These are phyloP conservation scores for Tricholoma matsutake DNA, from an alignment of 768 basidiomycete genomes.

Conservation along the genomic window DNA sequence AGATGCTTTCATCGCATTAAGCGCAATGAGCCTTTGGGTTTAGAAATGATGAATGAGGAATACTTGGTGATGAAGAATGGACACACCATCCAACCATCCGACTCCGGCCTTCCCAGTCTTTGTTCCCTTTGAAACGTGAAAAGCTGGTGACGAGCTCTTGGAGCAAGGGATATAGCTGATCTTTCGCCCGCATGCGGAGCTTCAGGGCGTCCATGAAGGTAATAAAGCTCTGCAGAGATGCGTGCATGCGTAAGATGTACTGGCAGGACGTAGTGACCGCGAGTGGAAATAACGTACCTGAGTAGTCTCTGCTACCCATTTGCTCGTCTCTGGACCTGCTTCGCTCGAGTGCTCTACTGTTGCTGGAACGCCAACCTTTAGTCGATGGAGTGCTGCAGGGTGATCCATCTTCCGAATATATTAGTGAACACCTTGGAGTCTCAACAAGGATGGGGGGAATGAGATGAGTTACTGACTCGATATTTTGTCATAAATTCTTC, in stretches of 20 bases:
- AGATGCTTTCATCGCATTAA: conserved; percentile 96
- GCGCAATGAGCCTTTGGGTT: conserved; percentile 82
- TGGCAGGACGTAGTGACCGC: background rate
- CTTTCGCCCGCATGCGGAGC: conserved; percentile 90
- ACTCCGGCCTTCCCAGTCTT: conserved; percentile 95
- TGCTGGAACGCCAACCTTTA: conserved; percentile 92
- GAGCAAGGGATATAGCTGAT: conserved; percentile 90
- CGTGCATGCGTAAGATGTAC: background rate
- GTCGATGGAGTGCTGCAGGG: conserved; percentile 86
- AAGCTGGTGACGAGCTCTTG: conserved; percentile 96
- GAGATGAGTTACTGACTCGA: conserved; percentile 47
- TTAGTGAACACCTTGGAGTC: background rate
- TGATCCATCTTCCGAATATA: conserved; percentile 75
- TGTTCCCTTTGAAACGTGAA: conserved; percentile 90
- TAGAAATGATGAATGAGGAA: background rate
- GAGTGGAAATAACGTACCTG: conserved; percentile 55
- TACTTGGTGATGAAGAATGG: background rate
- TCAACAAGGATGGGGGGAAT: background rate
- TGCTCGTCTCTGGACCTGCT: conserved; percentile 88
- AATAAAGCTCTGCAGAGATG: conserved; percentile 77
- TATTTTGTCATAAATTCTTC: conserved; percentile 92
- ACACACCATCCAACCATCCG: conserved; percentile 89
- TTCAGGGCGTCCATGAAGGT: conserved; percentile 99
- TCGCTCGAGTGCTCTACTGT: conserved; percentile 95
- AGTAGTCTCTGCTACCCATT: conserved; percentile 98